Evolutionary conservation across 176 grass and related monocot genomes (phyloP), one percentile per base, ranked within the genome.

Genomic region (Paspalum notatum): DNA sequence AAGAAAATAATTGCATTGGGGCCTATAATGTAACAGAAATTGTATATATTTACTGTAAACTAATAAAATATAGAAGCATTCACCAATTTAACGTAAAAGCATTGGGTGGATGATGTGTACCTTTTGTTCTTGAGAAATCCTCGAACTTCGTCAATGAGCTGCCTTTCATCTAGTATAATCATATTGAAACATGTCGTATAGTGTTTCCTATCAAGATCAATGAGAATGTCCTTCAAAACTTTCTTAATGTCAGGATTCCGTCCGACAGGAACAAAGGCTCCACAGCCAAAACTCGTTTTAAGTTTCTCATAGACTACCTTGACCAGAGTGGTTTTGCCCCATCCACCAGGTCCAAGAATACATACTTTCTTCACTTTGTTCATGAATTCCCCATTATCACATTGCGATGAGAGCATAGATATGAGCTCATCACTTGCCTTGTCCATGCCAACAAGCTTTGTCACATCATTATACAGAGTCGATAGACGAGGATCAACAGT

Each of bases 291-390:
- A 4, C 1, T 8, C 5, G 0, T 10, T 27, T 18, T 25, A 47
- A 62, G 52, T 6, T 59, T 44, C 10, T 56, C 54, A 44, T 75
- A 60, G 38, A 75, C 72, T 26, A 20, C 12, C 24, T 17, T 56
- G 10, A 21, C n/a, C 8, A 75, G 39, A 25, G 72, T 75, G 10
- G 54, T 75, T 20, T 75, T 77, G 41, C 74, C 74, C 4, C 62
- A 47, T 9, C 74, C 74, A 26, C 57, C 74, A 32, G 12, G 6
- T 48, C 74, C 74, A 45, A 77, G 13, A 18, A 77, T 2, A 6
- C 42, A 77, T 7, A 62, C 24, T 44, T 47, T 60, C 56, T 77
- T 45, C 20, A n/a, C 20, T 5, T 38, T 63, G 61, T 63, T 8
- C 27, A 17, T 17, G 14, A 38, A 38, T 63, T 37, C 12, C 6